Evolutionary conservation across 139 green algal species (phyloP).

Genomic region (Coelastrella sp.): DNA sequence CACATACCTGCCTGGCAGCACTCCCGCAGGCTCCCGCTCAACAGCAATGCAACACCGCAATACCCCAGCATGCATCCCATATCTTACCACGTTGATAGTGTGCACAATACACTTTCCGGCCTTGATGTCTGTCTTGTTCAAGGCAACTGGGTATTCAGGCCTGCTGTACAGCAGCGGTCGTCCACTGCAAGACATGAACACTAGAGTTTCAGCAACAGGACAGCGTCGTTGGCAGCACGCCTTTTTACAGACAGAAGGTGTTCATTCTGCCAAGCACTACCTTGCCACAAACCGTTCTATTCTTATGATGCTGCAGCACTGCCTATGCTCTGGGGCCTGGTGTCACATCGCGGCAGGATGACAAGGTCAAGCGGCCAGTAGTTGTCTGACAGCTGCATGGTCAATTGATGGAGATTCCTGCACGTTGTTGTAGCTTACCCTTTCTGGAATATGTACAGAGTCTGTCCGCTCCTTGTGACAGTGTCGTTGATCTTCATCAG

Average conservation of each 20-base stretch:
- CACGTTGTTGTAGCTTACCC: not conserved
- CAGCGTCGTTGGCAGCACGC: not conserved
- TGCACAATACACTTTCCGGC: conserved; percentile 25
- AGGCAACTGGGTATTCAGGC: not conserved
- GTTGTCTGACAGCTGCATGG: not conserved
- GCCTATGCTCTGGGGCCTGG: too few relatives aligned
- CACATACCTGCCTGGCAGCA: too few relatives aligned
- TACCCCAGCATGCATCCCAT: not conserved
- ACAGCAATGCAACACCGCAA: not conserved
- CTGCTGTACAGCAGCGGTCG: not conserved
- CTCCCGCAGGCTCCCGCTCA: too few relatives aligned
- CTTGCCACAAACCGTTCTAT: too few relatives aligned
- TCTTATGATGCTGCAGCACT: too few relatives aligned
- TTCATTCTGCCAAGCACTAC: too few relatives aligned
- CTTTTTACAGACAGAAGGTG: too few relatives aligned
- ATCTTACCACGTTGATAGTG: not conserved
- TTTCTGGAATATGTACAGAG: not conserved
- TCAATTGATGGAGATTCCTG: not conserved
- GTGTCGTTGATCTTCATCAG: not conserved
- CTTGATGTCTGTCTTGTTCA: not conserved
- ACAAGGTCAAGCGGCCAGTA: too few relatives aligned
- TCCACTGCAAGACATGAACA: not conserved
- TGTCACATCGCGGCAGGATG: too few relatives aligned
- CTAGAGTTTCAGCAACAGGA: not conserved
- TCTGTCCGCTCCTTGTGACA: not conserved